A percentile compares a stretch with the other conserved stretches of the same genome.
phyloP scores from a whole-genome alignment of 352 stramenopile species.

The Pythium periplocum region DNA sequence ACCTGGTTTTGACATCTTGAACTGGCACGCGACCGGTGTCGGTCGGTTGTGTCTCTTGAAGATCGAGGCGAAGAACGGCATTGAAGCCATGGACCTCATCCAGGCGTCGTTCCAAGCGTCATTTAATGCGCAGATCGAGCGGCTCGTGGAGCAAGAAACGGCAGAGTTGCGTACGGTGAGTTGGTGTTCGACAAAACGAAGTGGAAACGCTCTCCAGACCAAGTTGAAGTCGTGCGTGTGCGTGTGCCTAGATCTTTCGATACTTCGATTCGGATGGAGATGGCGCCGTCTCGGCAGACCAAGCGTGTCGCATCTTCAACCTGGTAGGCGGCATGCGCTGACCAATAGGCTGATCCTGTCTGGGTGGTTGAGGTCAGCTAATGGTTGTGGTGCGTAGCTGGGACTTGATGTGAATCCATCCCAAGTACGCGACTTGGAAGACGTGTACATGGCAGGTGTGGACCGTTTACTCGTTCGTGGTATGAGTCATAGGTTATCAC shows the following conservation, averaged over 20 bases:
- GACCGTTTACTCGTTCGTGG: neutral
- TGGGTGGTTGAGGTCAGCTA: neutral
- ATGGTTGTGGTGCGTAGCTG: slow-evolving; percentile 20
- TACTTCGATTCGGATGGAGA: slow-evolving; percentile 71
- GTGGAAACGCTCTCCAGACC: too few relatives aligned
- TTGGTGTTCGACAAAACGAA: neutral
- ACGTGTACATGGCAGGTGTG: slow-evolving; percentile 58
- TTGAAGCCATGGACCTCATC: slow-evolving; percentile 39
- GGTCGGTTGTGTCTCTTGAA: too few relatives aligned
- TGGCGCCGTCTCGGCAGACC: slow-evolving; percentile 46
- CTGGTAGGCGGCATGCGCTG: slow-evolving; percentile 23
- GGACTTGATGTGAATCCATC: slow-evolving; percentile 45
- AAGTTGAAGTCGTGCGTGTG: too few relatives aligned
- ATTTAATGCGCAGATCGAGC: slow-evolving; percentile 52
- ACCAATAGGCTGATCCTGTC: neutral
- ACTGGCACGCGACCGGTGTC: too few relatives aligned
- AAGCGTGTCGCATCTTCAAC: slow-evolving; percentile 57
- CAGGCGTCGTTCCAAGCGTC: slow-evolving; percentile 62
- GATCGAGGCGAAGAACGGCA: too few relatives aligned
- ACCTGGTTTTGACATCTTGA: too few relatives aligned
- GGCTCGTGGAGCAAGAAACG: slow-evolving; percentile 42
- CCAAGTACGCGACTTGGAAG: slow-evolving; percentile 48
- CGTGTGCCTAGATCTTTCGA: slow-evolving; percentile 45
- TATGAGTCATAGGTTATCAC: neutral
- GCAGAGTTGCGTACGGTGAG: slow-evolving; percentile 43